Evolutionary conservation across 805 yeast species (phyloP).

Genomic region (Candida palmyrensis): DNA sequence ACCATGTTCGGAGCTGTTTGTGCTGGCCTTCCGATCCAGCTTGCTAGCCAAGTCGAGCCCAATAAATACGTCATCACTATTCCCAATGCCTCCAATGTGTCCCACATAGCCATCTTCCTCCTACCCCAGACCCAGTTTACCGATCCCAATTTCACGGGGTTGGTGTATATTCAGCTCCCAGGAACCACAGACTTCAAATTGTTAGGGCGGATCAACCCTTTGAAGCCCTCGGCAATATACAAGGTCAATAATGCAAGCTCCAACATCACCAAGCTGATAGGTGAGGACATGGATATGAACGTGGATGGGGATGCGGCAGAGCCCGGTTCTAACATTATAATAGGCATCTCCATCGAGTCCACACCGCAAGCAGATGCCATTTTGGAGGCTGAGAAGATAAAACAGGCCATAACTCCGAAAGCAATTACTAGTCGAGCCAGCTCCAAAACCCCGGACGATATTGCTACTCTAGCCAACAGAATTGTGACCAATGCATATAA

Average conservation of each 20-base stretch:
- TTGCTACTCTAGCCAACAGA: slow-evolving; percentile 70
- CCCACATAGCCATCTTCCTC: slow-evolving; percentile 79
- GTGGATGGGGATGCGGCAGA: slow-evolving; percentile 25
- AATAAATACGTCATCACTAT: slow-evolving; percentile 63
- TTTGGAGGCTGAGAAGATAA: slow-evolving; percentile 39
- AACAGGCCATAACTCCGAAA: slow-evolving; percentile 12
- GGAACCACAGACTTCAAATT: slow-evolving; percentile 55
- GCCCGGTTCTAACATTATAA: slow-evolving; percentile 32
- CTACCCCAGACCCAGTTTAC: slow-evolving; percentile 68
- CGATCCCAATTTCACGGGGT: slow-evolving; percentile 71
- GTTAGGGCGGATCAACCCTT: slow-evolving; percentile 55
- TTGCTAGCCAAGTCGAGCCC: slow-evolving; percentile 63
- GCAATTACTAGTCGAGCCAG: slow-evolving; percentile 17
- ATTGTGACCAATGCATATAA: slow-evolving; percentile 92
- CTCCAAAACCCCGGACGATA: slow-evolving; percentile 19
- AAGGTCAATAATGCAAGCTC: slow-evolving; percentile 46
- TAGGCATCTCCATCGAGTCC: slow-evolving; percentile 93
- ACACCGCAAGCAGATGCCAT: slow-evolving; percentile 57
- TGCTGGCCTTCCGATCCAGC: slow-evolving; percentile 59
- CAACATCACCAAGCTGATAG: slow-evolving; percentile 16
- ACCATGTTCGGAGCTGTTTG: slow-evolving; percentile 77
- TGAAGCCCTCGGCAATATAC: slow-evolving; percentile 89
- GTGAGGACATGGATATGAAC: slow-evolving; percentile 34
- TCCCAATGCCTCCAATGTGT: slow-evolving; percentile 57
- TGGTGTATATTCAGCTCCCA: slow-evolving; percentile 84